A percentile compares a stretch with the other conserved stretches of the same genome.
Conservation (phyloP, 768 basidiomycete species). For the Boletus sp. region DNA sequence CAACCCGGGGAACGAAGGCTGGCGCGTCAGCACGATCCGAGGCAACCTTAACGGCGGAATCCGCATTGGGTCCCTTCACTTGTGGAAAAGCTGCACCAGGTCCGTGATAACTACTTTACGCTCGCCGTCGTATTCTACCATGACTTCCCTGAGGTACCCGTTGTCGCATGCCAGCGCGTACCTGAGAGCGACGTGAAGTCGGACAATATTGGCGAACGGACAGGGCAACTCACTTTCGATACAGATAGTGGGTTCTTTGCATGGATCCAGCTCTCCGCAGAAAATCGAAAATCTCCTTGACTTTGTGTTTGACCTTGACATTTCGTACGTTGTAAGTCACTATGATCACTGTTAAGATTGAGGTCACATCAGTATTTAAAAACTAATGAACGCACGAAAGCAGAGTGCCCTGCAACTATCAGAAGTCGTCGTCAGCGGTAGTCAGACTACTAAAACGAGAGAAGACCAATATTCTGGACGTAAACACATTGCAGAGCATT, state of each 20-base stretch:
- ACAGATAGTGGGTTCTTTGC: conserved; percentile 5
- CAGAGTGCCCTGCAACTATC: conserved; percentile 47
- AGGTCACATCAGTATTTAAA: neutral
- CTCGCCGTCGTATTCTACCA: conserved; percentile 14
- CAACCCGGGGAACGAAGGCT: conserved; percentile 15
- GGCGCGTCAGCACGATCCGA: conserved; percentile 23
- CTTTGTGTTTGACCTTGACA: neutral
- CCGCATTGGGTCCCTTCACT: neutral
- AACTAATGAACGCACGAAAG: conserved; percentile 38
- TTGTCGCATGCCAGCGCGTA: neutral
- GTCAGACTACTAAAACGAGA: neutral
- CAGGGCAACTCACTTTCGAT: conserved; percentile 1
- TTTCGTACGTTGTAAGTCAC: conserved; percentile 29
- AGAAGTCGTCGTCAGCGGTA: neutral
- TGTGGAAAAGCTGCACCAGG: conserved; percentile 28
- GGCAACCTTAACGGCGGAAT: neutral
- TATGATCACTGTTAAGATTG: neutral
- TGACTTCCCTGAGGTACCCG: conserved; percentile 12
- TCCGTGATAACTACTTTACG: conserved; percentile 12
- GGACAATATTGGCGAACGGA: neutral
- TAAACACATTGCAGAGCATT: conserved; percentile 37
- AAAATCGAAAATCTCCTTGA: conserved; percentile 5
- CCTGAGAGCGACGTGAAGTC: neutral
- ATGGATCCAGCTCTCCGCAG: neutral
- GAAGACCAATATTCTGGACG: conserved; percentile 45